Evolutionary conservation across 164 flowering plant genomes (phyloP).

Genomic region (Nymphaea colorata): DNA sequence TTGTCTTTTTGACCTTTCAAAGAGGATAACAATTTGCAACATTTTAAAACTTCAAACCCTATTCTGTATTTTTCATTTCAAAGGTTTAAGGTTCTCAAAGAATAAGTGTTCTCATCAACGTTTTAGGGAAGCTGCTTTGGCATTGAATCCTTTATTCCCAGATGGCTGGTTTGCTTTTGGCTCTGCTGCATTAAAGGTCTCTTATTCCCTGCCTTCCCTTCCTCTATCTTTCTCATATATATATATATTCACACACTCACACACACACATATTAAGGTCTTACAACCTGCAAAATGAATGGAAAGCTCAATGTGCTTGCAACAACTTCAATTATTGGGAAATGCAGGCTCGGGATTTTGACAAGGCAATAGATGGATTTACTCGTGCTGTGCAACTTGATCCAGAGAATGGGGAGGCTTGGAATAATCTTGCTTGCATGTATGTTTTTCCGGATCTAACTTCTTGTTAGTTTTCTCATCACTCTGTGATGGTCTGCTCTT

Average conservation of each 20-base stretch:
- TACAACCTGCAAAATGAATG: too few species aligned
- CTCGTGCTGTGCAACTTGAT: constrained; percentile 87
- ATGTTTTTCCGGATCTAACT: constrained; percentile 15
- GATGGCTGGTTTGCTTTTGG: constrained; percentile 99
- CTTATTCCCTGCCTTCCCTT: not conserved
- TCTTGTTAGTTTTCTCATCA: not conserved
- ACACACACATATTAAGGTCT: too few species aligned
- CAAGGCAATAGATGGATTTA: constrained; percentile 74
- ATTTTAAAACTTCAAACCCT: too few species aligned
- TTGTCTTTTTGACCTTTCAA: too few species aligned
- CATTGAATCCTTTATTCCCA: constrained; percentile 77
- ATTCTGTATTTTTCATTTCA: too few species aligned
- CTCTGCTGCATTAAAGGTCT: constrained; percentile 90
- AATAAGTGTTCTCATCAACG: too few species aligned
- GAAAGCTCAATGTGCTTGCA: not conserved
- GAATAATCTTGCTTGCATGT: constrained; percentile 95
- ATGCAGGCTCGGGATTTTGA: constrained; percentile 72
- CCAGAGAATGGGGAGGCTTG: constrained; percentile 99
- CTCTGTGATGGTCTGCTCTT: not conserved
- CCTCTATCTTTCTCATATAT: not conserved
- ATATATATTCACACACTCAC: not conserved
- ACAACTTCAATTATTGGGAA: not conserved
- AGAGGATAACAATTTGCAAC: too few species aligned
- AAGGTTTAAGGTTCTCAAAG: too few species aligned
- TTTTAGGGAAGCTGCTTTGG: constrained; percentile 84